These are phyloP conservation scores for Solanum chaucha DNA, from an alignment of 257 asterid genomes.

Conservation along the genomic window DNA sequence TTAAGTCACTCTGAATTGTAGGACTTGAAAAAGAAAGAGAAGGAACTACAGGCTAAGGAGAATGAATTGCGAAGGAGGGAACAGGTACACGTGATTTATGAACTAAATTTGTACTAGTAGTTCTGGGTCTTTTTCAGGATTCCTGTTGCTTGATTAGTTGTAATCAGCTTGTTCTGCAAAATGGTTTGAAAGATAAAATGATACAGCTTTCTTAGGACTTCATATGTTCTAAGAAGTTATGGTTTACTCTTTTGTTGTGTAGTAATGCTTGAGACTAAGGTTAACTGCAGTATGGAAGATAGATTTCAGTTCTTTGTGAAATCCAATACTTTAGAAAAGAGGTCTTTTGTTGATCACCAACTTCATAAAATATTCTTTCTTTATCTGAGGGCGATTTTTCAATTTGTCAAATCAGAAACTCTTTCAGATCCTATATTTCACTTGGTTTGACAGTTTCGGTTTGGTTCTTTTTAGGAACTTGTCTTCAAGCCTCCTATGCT, in stretches of 20 bases:
- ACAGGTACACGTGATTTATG: slow-evolving; percentile 38
- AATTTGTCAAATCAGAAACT: not conserved
- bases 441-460: not conserved
- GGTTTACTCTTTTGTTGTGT: not conserved
- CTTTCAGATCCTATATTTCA: not conserved
- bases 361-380: not conserved
- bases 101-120: not conserved
- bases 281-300: not conserved
- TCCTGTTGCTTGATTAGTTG: not conserved
- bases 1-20: slow-evolving; percentile 12
- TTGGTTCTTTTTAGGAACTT: not conserved
- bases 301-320: not conserved
- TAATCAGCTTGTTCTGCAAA: not conserved
- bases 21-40: slow-evolving; percentile 92
- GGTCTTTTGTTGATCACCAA: not conserved
- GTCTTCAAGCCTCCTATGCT: not conserved
- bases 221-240: not conserved
- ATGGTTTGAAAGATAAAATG: not conserved
- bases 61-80: slow-evolving; percentile 84
- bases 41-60: slow-evolving; percentile 85
- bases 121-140: not conserved
- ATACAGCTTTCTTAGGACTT: not conserved
- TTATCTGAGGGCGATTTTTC: not conserved
- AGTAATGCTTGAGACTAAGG: not conserved
- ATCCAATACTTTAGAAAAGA: not conserved